Evolutionary conservation across 1,284 basidiomycete genomes (phyloP), one percentile per base, ranked within the genome.

Genomic region (Agroathelia rolfsii): DNA sequence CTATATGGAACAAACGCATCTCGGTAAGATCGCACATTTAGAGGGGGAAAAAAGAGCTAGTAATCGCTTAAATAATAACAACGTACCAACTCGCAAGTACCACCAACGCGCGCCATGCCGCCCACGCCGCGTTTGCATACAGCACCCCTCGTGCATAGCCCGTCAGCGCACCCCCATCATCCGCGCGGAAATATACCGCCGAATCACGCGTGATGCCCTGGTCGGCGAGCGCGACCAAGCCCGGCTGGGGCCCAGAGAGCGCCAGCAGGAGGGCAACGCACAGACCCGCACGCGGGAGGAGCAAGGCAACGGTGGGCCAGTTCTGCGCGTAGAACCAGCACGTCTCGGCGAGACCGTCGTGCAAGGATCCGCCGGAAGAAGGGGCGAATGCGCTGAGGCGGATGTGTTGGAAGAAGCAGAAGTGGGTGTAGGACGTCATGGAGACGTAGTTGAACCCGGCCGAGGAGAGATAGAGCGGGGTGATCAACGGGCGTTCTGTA

Each of bases 261-360:
- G 69, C 59, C 25, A 88, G 57, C 15, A 90, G 62, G 13, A 87
- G 51, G 1, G 80, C 76, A 6, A 87, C 53, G 21, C 64, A 68
- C 27, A 92, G 61, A 7, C 72, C 83, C 17, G 82, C 83, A 40
- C 87, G 71, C 17, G 86, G 87, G n/a, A 88, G 59, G 24, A 89
- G 66, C 14, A 84, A 65, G 6, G 73, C 65, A 21, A 88, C 70
- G 0, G 80, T 83, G 2, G 86, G 80, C 23, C 78, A 50, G 48
- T 87, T 85, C 58, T 90, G 87, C 1, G 83, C 71, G 42, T 84
- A 76, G 47, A 73, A 73, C 61, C 76, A 83, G 47, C 70, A 81
- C 5, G 76, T 76, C 56, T 90, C 87, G 6, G 86, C 79, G 30
- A 84, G 58, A 35, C 74, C 77, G 42, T 78, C 72, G 34, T 69